These are phyloP conservation scores for Nakazawaea siamensis DNA, from an alignment of 805 yeast species.

Conservation along the genomic window DNA sequence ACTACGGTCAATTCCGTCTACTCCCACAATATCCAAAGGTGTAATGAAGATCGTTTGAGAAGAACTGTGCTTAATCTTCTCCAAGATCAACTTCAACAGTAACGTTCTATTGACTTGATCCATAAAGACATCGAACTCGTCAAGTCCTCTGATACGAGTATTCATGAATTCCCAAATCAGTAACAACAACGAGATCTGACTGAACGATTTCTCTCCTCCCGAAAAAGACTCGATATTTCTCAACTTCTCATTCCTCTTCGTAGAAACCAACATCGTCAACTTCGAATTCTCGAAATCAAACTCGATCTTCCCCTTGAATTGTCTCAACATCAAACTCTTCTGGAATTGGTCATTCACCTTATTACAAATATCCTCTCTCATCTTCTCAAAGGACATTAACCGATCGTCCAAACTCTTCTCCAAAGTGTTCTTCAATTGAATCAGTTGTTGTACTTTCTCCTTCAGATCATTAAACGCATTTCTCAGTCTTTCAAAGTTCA, in stretches of 20 bases:
- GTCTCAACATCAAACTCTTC: constrained; percentile 53
- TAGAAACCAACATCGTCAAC: constrained; percentile 53
- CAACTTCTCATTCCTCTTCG: constrained; percentile 46
- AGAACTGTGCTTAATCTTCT: constrained; percentile 49
- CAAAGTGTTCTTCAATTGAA: constrained; percentile 20
- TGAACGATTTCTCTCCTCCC: constrained; percentile 95
- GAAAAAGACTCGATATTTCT: constrained; percentile 78
- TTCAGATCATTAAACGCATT: constrained; percentile 33
- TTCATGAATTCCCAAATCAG: constrained; percentile 94
- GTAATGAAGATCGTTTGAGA: constrained; percentile 90
- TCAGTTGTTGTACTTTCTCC: constrained; percentile 27
- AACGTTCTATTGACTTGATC: constrained; percentile 83
- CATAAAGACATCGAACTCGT: constrained; percentile 97
- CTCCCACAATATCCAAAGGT: constrained; percentile 79
- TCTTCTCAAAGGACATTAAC: constrained; percentile 29
- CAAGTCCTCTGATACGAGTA: constrained; percentile 80
- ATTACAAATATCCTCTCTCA: constrained; percentile 31
- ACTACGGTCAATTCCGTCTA: constrained; percentile 46
- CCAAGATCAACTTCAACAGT: constrained; percentile 66
- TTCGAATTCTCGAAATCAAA: constrained; percentile 48
- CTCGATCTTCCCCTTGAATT: constrained; percentile 63
- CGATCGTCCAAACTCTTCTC: constrained; percentile 33
- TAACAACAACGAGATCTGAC: constrained; percentile 80
- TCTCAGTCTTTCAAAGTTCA: constrained; percentile 36
- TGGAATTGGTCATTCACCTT: constrained; percentile 51